A percentile compares a stretch with the other conserved stretches of the same genome.
These are phyloP conservation scores for Xylariomycetidae sp. DNA, from an alignment of 2,329 filamentous ascomycete species.

Conservation along the genomic window DNA sequence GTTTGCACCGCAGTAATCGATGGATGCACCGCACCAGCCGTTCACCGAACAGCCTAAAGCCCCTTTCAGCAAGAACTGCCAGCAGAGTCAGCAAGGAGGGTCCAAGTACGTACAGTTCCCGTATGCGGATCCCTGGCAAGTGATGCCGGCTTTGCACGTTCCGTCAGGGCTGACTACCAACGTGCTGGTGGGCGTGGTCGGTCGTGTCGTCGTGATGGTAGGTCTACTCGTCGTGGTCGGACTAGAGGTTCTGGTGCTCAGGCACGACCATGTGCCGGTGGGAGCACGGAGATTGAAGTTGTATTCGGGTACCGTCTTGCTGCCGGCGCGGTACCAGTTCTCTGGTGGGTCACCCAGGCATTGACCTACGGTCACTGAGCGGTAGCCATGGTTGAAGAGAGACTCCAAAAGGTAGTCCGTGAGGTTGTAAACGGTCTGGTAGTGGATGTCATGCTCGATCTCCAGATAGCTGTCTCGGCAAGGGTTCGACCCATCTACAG, in stretches of 20 bases:
- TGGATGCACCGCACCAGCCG: constrained; percentile 22
- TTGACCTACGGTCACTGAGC: constrained; percentile 49
- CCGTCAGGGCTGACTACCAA: constrained; percentile 22
- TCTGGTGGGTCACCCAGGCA: constrained; percentile 46
- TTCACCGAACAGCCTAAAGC: constrained; percentile 24
- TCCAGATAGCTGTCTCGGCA: constrained; percentile 25
- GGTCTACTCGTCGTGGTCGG: constrained; percentile 6
- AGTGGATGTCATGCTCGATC: constrained; percentile 45
- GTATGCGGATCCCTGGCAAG: constrained; percentile 22
- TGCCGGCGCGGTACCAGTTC: constrained; percentile 48
- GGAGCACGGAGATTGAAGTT: constrained; percentile 21
- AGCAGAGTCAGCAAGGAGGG: too few species aligned
- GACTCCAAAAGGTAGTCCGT: constrained; percentile 39
- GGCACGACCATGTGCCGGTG: constrained; percentile 24
- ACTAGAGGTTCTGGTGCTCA: constrained; percentile 6
- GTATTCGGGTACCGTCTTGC: constrained; percentile 20
- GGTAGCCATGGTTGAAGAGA: constrained; percentile 37
- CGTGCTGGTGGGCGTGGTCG: constrained; percentile 16
- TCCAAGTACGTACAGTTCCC: constrained; percentile 25
- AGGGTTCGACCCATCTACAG: constrained; percentile 24
- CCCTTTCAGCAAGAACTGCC: too few species aligned
- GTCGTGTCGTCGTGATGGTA: constrained; percentile 8
- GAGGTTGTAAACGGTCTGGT: constrained; percentile 41
- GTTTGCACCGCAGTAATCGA: constrained; percentile 23
- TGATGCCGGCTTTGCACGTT: constrained; percentile 19